Evolutionary conservation across 225 moss, liverwort and hornwort genomes (phyloP).

Genomic region (Rhytidiadelphus loreus): DNA sequence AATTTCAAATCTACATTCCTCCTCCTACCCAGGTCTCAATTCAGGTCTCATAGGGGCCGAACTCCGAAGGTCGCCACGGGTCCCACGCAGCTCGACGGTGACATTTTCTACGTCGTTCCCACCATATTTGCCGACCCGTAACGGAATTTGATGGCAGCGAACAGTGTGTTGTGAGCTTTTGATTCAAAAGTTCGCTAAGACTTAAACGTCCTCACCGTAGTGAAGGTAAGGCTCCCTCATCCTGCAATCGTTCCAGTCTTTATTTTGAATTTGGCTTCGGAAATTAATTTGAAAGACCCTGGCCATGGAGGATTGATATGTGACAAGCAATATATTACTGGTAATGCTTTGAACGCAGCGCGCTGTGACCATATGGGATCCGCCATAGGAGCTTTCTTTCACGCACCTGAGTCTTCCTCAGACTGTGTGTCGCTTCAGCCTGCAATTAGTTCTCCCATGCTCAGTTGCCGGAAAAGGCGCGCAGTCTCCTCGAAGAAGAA

Average conservation of each 20-base stretch:
- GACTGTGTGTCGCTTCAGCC: not conserved
- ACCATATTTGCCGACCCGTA: not conserved
- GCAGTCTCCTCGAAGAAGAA: conserved; percentile 9
- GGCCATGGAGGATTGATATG: not conserved
- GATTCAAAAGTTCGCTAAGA: not conserved
- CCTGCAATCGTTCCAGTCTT: not conserved
- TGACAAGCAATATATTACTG: not conserved
- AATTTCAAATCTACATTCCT: not conserved
- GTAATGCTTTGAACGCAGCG: not conserved
- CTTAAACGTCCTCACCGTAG: not conserved
- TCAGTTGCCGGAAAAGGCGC: conserved; percentile 22
- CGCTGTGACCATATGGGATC: conserved; percentile 6
- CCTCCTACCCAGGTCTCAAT: not conserved
- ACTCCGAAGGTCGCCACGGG: not conserved
- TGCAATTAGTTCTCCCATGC: conserved; percentile 9
- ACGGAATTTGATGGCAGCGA: not conserved
- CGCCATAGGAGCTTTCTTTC: conserved; percentile 9
- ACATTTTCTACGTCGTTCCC: not conserved
- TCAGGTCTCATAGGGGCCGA: not conserved
- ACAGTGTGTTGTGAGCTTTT: not conserved
- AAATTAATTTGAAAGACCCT: not conserved
- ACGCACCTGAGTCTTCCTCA: not conserved
- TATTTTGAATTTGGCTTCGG: not conserved
- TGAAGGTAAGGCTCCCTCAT: not conserved
- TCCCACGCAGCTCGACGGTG: not conserved